Base-by-base conservation (phyloP, 345 rosid genomes). In the Mangifera indica region DNA sequence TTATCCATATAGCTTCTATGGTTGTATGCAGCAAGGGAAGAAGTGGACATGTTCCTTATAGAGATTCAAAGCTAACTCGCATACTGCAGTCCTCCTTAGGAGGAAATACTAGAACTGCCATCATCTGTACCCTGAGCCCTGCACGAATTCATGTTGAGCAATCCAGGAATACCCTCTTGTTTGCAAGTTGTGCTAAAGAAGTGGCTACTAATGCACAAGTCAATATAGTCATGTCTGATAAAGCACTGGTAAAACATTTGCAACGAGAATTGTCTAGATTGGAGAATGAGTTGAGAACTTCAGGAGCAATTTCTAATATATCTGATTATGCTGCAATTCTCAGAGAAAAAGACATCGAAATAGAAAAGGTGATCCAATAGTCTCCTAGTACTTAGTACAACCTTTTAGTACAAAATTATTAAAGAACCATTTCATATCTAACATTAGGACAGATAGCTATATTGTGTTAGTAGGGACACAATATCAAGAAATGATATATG, bases 111-210 rank as follows among this genome's bases (percentile, higher is more conserved):
- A 88, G 90, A 86, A 92, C 97, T 76, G 88, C 98, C 66, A 85
- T 95, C 76, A 89, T 95, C 69, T 92, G 98, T 76, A 95, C 98
- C 52, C 72, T 90, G 87, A 95, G 97, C 85, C 98, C 98, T 57
- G 99, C 97, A 48, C 83, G 96, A 82, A 83, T 71, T 77, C 97
- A 95, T 74, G 96, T 91, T 57, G 99, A 95, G 77, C 98, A 95
- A 74, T 88, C 99, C 63, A 88, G 98, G 74, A 95, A 95, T 72
- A 92, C 96, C 21, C 90, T 95, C 74, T 72, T 95, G 78, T 95
- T 95, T 70, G 99, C 99, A 57, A 89, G 96, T 67, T 92, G 98
- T 80, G 99, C 99, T 11, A 92, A 92, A 78, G 97, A 90, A 78
- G 97, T 95, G 82, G 51, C 88, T 57, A 95, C 96, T 49, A 90